phyloP scores from a whole-genome alignment of 768 basidiomycete species.

The Lentinula guzmanii region DNA sequence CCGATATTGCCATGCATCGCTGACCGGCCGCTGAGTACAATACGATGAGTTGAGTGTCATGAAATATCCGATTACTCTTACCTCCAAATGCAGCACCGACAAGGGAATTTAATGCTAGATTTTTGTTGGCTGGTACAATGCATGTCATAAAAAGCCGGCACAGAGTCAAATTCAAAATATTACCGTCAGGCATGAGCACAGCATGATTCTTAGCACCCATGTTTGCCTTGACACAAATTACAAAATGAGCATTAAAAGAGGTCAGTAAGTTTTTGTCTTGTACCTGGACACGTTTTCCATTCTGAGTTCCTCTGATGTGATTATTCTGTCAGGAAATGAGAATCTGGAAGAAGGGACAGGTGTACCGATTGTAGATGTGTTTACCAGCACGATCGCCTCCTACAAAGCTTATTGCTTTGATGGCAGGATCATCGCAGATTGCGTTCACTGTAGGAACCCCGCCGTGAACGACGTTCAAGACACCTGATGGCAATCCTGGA shows the following conservation, averaged over 20 bases:
- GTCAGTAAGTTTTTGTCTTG: background rate
- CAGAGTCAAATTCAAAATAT: conserved; percentile 10
- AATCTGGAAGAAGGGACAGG: background rate
- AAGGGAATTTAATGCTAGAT: conserved; percentile 86
- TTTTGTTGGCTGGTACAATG: conserved; percentile 69
- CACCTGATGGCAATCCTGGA: conserved; percentile 74
- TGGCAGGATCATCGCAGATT: conserved; percentile 86
- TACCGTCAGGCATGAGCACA: conserved; percentile 90
- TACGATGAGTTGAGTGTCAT: conserved; percentile 12
- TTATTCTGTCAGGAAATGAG: conserved; percentile 5
- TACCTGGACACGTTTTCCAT: conserved; percentile 86
- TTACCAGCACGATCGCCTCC: conserved; percentile 90
- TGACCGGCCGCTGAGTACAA: conserved; percentile 77
- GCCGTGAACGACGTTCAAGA: conserved; percentile 90
- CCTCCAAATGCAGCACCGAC: conserved; percentile 92
- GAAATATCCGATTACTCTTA: conserved; percentile 21
- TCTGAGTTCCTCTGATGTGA: conserved; percentile 61
- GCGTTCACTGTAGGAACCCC: conserved; percentile 85
- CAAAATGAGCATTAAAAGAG: background rate
- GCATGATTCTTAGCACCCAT: conserved; percentile 98
- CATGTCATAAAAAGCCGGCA: conserved; percentile 5
- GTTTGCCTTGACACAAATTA: conserved; percentile 28
- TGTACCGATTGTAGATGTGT: conserved; percentile 85
- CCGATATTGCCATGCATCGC: conserved; percentile 94
- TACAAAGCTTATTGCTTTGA: conserved; percentile 96